Conservation (phyloP, 441 rosid genomes). For the Jatropha multifida region DNA sequence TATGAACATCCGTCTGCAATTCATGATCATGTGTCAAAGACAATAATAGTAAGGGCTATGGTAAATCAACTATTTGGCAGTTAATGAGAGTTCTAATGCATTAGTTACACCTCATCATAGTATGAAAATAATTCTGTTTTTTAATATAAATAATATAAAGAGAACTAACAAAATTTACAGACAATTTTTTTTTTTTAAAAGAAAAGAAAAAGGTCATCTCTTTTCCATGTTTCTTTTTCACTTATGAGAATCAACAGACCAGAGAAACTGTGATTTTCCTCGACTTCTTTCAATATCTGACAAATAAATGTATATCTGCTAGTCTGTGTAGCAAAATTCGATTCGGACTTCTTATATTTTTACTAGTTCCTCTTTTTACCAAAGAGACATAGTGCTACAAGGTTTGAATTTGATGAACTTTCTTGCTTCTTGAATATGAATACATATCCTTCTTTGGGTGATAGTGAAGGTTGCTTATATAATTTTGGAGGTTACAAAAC, state of each 20-base stretch:
- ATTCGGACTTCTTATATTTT: neutral
- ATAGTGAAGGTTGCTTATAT: neutral
- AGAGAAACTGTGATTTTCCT: neutral
- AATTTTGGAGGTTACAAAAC: neutral
- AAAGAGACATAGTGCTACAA: neutral
- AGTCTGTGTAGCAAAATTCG: neutral
- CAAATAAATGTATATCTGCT: neutral
- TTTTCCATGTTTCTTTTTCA: neutral
- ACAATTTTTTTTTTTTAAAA: neutral
- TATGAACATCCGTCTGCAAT: neutral
- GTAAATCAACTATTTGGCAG: neutral
- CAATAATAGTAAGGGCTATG: neutral
- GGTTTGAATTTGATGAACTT: neutral
- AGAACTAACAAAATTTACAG: neutral
- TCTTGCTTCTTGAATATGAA: neutral
- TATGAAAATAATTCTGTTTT: neutral
- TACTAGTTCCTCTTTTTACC: neutral
- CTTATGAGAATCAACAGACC: neutral
- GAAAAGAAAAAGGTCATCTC: neutral
- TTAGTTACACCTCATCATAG: neutral
- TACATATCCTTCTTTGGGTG: neutral
- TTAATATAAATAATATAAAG: neutral
- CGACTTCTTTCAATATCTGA: neutral
- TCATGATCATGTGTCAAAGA: no score
- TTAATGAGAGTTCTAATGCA: neutral